A percentile compares a stretch with the other conserved stretches of the same genome.
These are phyloP conservation scores for Limnanthes douglasii DNA, from an alignment of 345 rosid species.

Conservation along the genomic window DNA sequence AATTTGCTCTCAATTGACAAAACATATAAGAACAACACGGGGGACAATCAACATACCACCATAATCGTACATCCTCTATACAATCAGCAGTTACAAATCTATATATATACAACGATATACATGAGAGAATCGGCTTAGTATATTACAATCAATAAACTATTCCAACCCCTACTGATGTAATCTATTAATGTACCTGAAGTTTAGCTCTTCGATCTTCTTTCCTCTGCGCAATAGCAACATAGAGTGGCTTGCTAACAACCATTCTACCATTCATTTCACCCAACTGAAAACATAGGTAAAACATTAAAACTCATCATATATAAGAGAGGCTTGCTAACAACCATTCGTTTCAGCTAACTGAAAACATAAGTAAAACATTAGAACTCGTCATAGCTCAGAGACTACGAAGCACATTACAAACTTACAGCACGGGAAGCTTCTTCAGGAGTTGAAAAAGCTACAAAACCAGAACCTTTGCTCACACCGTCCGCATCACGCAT, in stretches of 20 bases:
- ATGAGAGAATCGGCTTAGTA: too few relatives aligned
- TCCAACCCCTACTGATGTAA: too few relatives aligned
- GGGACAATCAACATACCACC: too few relatives aligned
- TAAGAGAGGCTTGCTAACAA: conserved; percentile 56
- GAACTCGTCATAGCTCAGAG: not conserved
- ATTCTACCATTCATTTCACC: conserved; percentile 22
- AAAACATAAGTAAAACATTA: not conserved
- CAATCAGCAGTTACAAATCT: too few relatives aligned
- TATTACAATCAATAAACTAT: not conserved
- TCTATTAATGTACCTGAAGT: conserved; percentile 15
- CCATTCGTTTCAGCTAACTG: conserved; percentile 62
- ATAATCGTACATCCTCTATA: too few relatives aligned
- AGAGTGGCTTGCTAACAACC: conserved; percentile 18
- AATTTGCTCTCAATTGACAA: too few relatives aligned
- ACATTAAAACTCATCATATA: too few relatives aligned
- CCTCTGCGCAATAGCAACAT: conserved; percentile 19
- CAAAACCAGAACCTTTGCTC: conserved; percentile 93
- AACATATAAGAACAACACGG: too few relatives aligned
- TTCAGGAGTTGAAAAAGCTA: conserved; percentile 76
- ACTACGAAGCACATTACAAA: not conserved
- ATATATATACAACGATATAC: too few relatives aligned
- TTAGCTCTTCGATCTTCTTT: conserved; percentile 19
- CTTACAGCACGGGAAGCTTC: conserved; percentile 93
- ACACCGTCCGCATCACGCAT: conserved; percentile 83
- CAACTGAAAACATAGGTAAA: too few relatives aligned